A percentile compares a stretch with the other conserved stretches of the same genome.
phyloP scores from a whole-genome alignment of 192 early-diverging fungal genomes.

The Backusella sp. region DNA sequence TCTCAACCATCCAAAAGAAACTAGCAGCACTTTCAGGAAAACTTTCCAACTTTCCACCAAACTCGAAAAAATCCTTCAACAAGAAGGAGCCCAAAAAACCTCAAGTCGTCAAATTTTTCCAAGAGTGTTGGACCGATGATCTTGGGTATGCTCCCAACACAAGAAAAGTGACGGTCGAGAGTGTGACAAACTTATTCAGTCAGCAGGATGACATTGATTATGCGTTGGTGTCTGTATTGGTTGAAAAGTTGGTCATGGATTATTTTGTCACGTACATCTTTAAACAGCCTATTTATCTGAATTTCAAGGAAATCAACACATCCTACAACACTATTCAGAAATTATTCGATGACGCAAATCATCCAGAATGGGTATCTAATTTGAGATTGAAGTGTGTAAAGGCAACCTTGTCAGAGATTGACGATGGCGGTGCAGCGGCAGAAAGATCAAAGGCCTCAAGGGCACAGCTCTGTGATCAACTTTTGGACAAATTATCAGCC shows the following conservation, averaged over 20 bases:
- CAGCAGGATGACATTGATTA: neutral
- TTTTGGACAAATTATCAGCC: neutral
- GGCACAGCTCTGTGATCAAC: neutral
- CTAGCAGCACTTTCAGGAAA: slow-evolving; percentile 5
- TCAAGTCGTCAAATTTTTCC: neutral
- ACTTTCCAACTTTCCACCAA: slow-evolving; percentile 10
- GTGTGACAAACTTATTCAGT: neutral
- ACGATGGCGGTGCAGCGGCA: neutral
- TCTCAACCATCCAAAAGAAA: slow-evolving; percentile 3
- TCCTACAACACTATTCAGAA: neutral
- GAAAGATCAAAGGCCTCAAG: neutral
- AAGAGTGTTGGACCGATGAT: neutral
- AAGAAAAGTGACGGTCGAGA: neutral
- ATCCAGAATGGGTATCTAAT: neutral
- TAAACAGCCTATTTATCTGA: neutral
- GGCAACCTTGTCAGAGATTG: neutral
- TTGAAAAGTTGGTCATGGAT: neutral
- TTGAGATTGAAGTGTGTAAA: neutral
- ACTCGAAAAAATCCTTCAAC: slow-evolving; percentile 5
- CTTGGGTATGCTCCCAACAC: neutral
- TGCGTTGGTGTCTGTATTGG: neutral
- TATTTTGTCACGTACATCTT: neutral
- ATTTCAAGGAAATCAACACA: neutral
- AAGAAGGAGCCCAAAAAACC: neutral
- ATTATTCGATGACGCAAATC: neutral